These are phyloP conservation scores for Paratrypanosoma confusum DNA, from an alignment of 208 protist species.

Conservation along the genomic window DNA sequence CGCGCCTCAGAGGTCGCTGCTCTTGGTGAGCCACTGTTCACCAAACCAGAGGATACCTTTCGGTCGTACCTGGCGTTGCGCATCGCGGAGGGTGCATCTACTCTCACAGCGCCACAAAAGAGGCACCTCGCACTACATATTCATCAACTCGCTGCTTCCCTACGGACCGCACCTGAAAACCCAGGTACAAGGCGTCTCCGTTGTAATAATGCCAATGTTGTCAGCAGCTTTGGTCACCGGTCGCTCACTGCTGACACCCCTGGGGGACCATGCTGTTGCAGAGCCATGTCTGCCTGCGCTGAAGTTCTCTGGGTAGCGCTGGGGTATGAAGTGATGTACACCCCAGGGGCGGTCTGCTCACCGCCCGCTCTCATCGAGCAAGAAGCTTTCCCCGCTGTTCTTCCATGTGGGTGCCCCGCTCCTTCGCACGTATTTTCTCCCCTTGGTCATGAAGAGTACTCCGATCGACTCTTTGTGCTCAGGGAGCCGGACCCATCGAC, in stretches of 20 bases:
- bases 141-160: conserved; percentile 25
- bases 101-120: conserved; percentile 4
- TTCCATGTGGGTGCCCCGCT: conserved; percentile 54
- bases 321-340: conserved; percentile 70
- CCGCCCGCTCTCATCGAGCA: conserved; percentile 10
- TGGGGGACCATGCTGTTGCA: conserved; percentile 13
- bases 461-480: conserved; percentile 63
- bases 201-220: conserved; percentile 56
- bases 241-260: conserved; percentile 8
- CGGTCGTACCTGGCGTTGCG: not conserved
- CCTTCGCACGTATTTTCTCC: conserved; percentile 25
- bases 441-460: conserved; percentile 72
- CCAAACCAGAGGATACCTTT: not conserved
- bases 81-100: not conserved
- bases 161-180: conserved; percentile 64
- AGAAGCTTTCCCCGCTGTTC: conserved; percentile 7
- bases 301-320: conserved; percentile 55
- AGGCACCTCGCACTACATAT: conserved; percentile 12
- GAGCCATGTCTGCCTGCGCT: conserved; percentile 5
- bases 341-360: conserved; percentile 12
- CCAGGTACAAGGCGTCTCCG: conserved; percentile 57
- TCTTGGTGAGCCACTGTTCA: not conserved
- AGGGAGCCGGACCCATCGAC: conserved; percentile 48
- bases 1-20: conserved; percentile 17
- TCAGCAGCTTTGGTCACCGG: conserved; percentile 60